Conservation (phyloP, 2,329 filamentous ascomycete species). For the Hysterium pulicare region DNA sequence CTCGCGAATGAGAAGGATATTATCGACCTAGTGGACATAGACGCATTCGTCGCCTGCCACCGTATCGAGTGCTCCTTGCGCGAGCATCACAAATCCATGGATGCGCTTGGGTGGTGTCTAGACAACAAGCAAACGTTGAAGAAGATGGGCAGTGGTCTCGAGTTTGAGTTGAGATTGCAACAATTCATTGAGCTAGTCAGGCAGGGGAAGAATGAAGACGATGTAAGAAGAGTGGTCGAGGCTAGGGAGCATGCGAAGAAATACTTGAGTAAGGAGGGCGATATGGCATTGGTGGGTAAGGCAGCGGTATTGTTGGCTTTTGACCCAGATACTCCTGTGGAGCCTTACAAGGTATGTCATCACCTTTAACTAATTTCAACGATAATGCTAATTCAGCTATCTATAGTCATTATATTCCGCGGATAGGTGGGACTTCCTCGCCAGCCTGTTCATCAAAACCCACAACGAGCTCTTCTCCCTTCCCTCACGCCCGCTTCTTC, state of each 20-base stretch:
- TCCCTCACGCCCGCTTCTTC: constrained; percentile 77
- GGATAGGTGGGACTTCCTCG: constrained; percentile 71
- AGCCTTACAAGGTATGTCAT: constrained; percentile 56
- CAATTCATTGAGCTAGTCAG: constrained; percentile 92
- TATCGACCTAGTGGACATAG: constrained; percentile 78
- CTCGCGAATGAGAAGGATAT: constrained; percentile 75
- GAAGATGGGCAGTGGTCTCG: constrained; percentile 82
- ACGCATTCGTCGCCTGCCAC: constrained; percentile 81
- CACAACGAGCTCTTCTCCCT: constrained; percentile 84
- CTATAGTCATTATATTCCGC: constrained; percentile 68
- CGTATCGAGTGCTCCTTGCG: constrained; percentile 71
- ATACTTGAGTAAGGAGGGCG: constrained; percentile 68
- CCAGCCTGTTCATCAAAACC: constrained; percentile 76
- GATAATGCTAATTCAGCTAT: constrained; percentile 14
- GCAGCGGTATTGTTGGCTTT: constrained; percentile 81
- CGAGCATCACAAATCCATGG: constrained; percentile 63
- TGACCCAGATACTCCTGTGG: constrained; percentile 56
- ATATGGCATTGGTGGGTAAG: constrained; percentile 65
- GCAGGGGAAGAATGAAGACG: constrained; percentile 44
- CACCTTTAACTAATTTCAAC: constrained; percentile 9
- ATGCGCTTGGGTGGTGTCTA: constrained; percentile 84
- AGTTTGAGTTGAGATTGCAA: constrained; percentile 90
- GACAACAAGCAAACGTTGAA: constrained; percentile 92
- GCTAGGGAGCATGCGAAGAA: constrained; percentile 80
- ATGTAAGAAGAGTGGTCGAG: constrained; percentile 62